Percentiles rank a stretch among this genome's conserved stretches.
These are phyloP conservation scores for Phialophora verrucosa DNA, from an alignment of 2,329 filamentous ascomycete species.

Conservation along the genomic window DNA sequence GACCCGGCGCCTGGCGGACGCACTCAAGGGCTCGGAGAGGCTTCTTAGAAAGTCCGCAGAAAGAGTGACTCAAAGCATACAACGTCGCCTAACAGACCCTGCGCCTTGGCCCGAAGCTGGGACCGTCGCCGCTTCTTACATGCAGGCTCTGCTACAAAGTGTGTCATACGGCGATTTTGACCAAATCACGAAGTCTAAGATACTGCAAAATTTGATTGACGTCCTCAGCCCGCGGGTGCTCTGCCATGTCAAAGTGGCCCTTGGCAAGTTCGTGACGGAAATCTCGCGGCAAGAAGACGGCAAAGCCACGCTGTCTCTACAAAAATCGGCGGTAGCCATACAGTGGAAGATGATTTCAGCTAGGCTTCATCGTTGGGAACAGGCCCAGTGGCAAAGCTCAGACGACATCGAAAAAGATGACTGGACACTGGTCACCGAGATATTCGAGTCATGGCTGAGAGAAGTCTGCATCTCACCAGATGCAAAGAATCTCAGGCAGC, in stretches of 20 bases:
- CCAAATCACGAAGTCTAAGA: conserved; percentile 79
- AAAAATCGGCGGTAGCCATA: conserved; percentile 24
- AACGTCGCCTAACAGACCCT: conserved; percentile 58
- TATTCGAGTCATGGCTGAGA: conserved; percentile 13
- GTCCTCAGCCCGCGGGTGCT: conserved; percentile 5
- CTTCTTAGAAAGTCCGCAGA: conserved; percentile 80
- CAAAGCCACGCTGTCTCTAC: conserved; percentile 19
- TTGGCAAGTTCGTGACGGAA: conserved; percentile 21
- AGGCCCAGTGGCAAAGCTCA: conserved; percentile 6
- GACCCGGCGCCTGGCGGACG: conserved; percentile 80
- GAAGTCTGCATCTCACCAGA: conserved; percentile 16
- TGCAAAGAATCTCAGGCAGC: background rate
- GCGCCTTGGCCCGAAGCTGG: conserved; percentile 64
- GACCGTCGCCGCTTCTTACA: conserved; percentile 45
- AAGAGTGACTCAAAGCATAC: conserved; percentile 74
- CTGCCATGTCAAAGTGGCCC: conserved; percentile 10
- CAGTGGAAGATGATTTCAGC: conserved; percentile 25
- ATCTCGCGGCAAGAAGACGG: conserved; percentile 20
- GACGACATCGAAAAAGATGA: conserved; percentile 7
- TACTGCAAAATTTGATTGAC: conserved; percentile 30
- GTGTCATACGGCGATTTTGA: conserved; percentile 81
- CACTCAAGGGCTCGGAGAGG: conserved; percentile 75
- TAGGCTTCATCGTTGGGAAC: conserved; percentile 20
- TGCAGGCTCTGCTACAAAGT: conserved; percentile 64
- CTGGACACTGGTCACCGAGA: conserved; percentile 5